Conservation (phyloP, 225 moss, liverwort and hornwort species). For the Bryoerythrophyllum caledonicum region DNA sequence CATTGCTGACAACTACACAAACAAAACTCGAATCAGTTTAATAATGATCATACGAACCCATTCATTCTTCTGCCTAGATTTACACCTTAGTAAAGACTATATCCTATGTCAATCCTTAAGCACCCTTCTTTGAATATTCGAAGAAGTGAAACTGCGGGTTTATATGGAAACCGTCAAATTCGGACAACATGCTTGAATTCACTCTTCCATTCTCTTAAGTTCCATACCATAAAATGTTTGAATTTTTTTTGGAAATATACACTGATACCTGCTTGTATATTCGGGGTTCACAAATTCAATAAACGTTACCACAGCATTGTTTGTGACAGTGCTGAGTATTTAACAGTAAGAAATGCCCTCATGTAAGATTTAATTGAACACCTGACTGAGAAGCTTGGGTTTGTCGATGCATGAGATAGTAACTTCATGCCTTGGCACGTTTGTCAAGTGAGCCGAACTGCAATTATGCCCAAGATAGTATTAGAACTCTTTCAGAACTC, state of each 20-base stretch:
- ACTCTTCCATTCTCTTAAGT: background rate
- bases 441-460: conserved; percentile 58
- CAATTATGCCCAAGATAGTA: conserved; percentile 20
- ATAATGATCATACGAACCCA: conserved; percentile 3
- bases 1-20: conserved; percentile 81
- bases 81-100: background rate
- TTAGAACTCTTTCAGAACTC: conserved; percentile 29
- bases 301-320: conserved; percentile 4
- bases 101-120: conserved; percentile 3
- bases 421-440: conserved; percentile 96
- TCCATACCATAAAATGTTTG: background rate
- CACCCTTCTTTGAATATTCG: background rate
- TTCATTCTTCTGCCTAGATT: conserved; percentile 16
- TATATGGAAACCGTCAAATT: background rate
- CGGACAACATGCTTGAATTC: background rate
- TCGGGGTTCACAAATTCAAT: background rate
- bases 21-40: conserved; percentile 23
- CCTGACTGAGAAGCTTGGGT: conserved; percentile 99
- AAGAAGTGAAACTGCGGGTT: background rate
- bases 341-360: conserved; percentile 4
- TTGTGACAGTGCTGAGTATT: background rate
- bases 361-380: conserved; percentile 30
- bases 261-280: background rate
- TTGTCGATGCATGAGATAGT: conserved; percentile 91
- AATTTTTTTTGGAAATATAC: conserved; percentile 3